Evolutionary conservation across 164 flowering plant species (phyloP), one percentile per base, ranked within the genome.

Genomic region (Chimonanthus salicifolius): DNA sequence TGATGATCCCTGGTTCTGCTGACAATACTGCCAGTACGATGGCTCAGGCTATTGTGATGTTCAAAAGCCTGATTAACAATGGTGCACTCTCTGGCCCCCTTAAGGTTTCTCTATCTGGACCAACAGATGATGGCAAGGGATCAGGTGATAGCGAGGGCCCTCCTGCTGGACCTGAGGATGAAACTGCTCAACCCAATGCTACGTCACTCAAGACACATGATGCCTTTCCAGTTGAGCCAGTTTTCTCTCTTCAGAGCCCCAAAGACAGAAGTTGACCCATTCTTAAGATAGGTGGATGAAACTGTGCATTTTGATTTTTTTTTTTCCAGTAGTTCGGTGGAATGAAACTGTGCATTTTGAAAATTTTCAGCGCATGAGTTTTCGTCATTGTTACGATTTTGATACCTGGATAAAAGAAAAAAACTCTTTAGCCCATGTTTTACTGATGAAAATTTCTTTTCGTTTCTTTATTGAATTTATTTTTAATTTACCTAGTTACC

Each of bases 1-100:
- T 94, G 86, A 62, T 94, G 80, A 94, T 94, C 69, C 98, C 98
- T 0, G 78, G 88, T 64, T 44, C 73, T 71, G 81, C 87, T 49
- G 72, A 83, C 6, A 79, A 84, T 76, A 90, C 92, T 69, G 86
- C 95, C 7, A 85, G 79, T 74, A 84, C 86, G 90, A 84, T 90
- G 78, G 84, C 89, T 43, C 89, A 88, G 75, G 89, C 93, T 46
- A 80, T 89, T 20, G 58, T 78, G 2, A 82, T 94, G 71, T 92
- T 89, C 85, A 94, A 94, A 76, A 83, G 82, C 77, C 49, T 90
- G 62, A 69, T 89, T n/a, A 80, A 81, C 62, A 75, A 79, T 63
- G 66, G 8, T 63, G 7, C 21, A 6, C 44, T 43, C 15, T 76
- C 79, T 63, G 20, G 2, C 9, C 10, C 44, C 10, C 10, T 10